Evolutionary conservation across 179 eudicot genomes (phyloP).

Genomic region (Beta lomatogona): DNA sequence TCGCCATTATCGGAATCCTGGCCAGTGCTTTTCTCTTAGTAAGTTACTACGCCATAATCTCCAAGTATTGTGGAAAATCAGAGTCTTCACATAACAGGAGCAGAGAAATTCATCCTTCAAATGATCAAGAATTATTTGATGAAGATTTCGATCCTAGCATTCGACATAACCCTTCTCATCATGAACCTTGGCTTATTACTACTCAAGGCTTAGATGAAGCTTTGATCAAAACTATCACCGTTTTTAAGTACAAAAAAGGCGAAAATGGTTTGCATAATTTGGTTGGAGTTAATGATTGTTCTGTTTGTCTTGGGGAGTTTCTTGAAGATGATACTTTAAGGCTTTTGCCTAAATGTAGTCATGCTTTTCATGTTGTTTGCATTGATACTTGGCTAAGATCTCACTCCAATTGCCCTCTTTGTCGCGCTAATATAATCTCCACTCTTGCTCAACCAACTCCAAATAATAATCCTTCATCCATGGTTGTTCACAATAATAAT

Average conservation of each 20-base stretch:
- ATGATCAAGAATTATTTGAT: conserved; percentile 13
- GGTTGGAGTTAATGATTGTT: conserved; percentile 51
- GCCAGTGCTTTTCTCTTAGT: conserved; percentile 72
- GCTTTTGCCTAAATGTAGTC: conserved; percentile 72
- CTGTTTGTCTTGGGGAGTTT: conserved; percentile 73
- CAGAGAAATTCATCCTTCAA: conserved; percentile 6
- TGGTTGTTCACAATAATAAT: not conserved
- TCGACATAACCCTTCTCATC: conserved; percentile 25
- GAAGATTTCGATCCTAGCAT: conserved; percentile 7
- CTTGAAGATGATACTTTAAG: conserved; percentile 54
- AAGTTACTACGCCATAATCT: conserved; percentile 65
- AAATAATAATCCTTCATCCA: not conserved
- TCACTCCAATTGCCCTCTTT: conserved; percentile 80
- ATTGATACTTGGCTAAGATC: conserved; percentile 83
- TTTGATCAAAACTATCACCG: conserved; percentile 55
- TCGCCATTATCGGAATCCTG: conserved; percentile 64
- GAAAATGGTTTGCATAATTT: conserved; percentile 30
- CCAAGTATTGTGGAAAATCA: conserved; percentile 50
- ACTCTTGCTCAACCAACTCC: conserved; percentile 24
- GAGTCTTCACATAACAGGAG: conserved; percentile 17
- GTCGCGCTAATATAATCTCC: conserved; percentile 56
- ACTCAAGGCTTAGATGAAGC: conserved; percentile 60
- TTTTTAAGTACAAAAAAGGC: conserved; percentile 51
- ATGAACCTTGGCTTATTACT: conserved; percentile 53
- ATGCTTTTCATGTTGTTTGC: conserved; percentile 76